phyloP scores from a whole-genome alignment of 1,284 basidiomycete species.

The Boletus sp. region DNA sequence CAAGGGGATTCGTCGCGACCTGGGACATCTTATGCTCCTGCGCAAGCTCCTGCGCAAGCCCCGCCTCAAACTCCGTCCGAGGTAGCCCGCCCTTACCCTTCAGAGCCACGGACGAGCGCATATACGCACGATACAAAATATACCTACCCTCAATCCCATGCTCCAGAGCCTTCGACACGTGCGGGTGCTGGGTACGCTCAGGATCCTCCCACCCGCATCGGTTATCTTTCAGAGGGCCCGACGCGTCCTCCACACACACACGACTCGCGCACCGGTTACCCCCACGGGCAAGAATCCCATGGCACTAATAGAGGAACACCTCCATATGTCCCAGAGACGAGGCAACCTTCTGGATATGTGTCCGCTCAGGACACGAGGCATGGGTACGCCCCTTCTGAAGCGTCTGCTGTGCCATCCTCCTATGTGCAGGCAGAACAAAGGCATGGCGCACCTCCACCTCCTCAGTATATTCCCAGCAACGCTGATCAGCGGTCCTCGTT shows the following conservation, averaged over 20 bases:
- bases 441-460: conserved; percentile 14
- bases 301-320: conserved; percentile 4
- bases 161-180: conserved; percentile 19
- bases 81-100: conserved; percentile 18
- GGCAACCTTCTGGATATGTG: conserved; percentile 22
- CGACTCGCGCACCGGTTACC: conserved; percentile 22
- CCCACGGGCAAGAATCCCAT: conserved; percentile 24
- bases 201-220: conserved; percentile 15
- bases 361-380: conserved; percentile 25
- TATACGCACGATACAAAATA: conserved; percentile 28
- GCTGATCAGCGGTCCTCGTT: conserved; percentile 24
- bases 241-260: conserved; percentile 20
- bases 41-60: conserved; percentile 15
- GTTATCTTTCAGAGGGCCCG: conserved; percentile 19
- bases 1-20: conserved; percentile 25
- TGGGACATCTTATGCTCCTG: conserved; percentile 22
- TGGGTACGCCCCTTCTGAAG: conserved; percentile 20
- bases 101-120: conserved; percentile 22
- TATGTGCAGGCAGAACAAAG: conserved; percentile 24
- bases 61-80: conserved; percentile 19
- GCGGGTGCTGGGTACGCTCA: conserved; percentile 13
- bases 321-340: conserved; percentile 21
- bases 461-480: conserved; percentile 22
- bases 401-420: conserved; percentile 14
- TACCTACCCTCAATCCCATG: conserved; percentile 22